Evolutionary conservation across 495 filamentous ascomycete species (phyloP), one percentile per base, ranked within the genome.

Genomic region (Annulohypoxylon bovei): DNA sequence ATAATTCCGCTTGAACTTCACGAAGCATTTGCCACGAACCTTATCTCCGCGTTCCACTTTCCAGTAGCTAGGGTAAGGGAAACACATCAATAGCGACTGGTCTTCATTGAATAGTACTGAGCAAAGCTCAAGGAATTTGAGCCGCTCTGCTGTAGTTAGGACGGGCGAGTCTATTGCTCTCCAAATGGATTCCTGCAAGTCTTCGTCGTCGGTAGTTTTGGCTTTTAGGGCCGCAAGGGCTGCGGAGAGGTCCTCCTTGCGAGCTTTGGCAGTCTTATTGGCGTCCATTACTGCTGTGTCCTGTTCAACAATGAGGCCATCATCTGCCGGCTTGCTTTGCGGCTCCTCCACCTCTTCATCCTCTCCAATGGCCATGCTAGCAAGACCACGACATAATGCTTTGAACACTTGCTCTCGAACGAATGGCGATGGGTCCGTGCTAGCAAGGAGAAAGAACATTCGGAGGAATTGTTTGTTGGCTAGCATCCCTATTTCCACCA

Each of bases 231-330:
- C 93, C 4, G 80, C 83, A 5, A 96, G 80, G 6, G 95, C 93
- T 22, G 91, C 91, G 0, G 87, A 81, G 28, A 97, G 88, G n/a
- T 90, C 91, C 49, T 89, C 88, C 65, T 88, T 91, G 44, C 94
- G 88, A 0, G 88, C 89, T 16, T 92, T 84, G 68, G 90, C 86
- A 1, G 88, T 88, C 74, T 91, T 87, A 27, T 91, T 86, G 27
- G 87, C 83, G 63, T 90, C 87, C 2, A 90, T 89, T 18, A 88
- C 83, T 18, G 77, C 78, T 18, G 81, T 83, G 5, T 87, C 87
- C 72, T 91, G 87, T 67, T 97, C 93, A 57, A 98, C 88, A 47
- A 97, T 89, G 67, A 99, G 81, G n/a, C 86, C 89, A 53, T 86
- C 87, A 14, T 69, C 72, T 27, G 64, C 67, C 4, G 68, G 65